Conservation (phyloP, 2,329 filamentous ascomycete species). For the Elsinoe necatrix region DNA sequence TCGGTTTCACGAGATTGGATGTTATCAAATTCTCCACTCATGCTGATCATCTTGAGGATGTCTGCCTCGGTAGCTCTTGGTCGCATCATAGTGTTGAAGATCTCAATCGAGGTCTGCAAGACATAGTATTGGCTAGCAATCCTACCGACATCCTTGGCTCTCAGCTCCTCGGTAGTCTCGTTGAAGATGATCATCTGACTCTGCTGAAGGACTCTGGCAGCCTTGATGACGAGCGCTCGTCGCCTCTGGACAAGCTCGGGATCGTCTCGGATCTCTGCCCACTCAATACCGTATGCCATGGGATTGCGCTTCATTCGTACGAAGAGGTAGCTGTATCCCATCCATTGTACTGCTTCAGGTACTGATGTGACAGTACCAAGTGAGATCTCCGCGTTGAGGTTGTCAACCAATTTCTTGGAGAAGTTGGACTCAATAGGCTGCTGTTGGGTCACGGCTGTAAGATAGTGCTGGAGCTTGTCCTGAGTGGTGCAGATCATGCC, state of each 20-base stretch:
- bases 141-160: slow-evolving; percentile 87
- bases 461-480: slow-evolving; percentile 86
- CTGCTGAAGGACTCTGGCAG: slow-evolving; percentile 75
- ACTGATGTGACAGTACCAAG: slow-evolving; percentile 93
- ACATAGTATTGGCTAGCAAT: slow-evolving; percentile 98
- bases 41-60: slow-evolving; percentile 89
- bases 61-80: slow-evolving; percentile 81
- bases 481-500: slow-evolving; percentile 96
- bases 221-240: slow-evolving; percentile 77
- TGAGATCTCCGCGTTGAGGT: slow-evolving; percentile 89
- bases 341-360: slow-evolving; percentile 88
- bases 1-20: slow-evolving; percentile 88
- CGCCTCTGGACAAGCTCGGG: slow-evolving; percentile 78
- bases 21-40: slow-evolving; percentile 97
- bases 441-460: slow-evolving; percentile 88
- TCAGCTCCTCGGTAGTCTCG: slow-evolving; percentile 82
- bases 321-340: slow-evolving; percentile 95
- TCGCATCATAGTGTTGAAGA: slow-evolving; percentile 94
- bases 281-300: slow-evolving; percentile 88
- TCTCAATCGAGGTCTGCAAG: slow-evolving; percentile 81
- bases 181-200: slow-evolving; percentile 99
- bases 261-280: slow-evolving; percentile 81
- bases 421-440: slow-evolving; percentile 97
- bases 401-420: slow-evolving; percentile 87
- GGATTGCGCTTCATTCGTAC: slow-evolving; percentile 93